Evolutionary conservation across 495 filamentous ascomycete genomes (phyloP).

Genomic region (Podospora pseudocomata): DNA sequence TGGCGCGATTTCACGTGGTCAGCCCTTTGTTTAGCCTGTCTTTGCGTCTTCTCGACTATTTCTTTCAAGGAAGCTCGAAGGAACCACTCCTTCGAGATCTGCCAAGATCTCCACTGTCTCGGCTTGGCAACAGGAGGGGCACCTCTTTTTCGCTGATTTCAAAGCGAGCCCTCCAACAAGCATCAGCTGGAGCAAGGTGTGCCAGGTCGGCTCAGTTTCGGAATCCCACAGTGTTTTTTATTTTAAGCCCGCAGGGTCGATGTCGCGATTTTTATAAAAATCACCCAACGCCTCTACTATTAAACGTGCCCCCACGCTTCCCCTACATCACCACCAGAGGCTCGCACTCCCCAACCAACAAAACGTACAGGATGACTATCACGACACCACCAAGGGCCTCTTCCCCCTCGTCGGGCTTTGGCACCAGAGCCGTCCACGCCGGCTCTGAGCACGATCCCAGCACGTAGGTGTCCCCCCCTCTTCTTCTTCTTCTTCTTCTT

Average conservation of each 20-base stretch:
- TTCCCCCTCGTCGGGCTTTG: constrained; percentile 61
- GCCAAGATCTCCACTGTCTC: neutral
- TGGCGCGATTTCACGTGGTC: neutral
- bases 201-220: neutral
- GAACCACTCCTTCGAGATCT: neutral
- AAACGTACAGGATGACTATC: constrained; percentile 22
- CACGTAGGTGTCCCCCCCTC: constrained; percentile 42
- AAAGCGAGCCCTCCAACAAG: neutral
- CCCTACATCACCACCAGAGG: neutral
- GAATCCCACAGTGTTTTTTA: neutral
- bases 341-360: neutral
- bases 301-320: neutral
- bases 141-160: neutral
- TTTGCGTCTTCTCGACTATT: neutral
- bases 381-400: constrained; percentile 42
- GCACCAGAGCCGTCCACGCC: constrained; percentile 90
- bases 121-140: neutral
- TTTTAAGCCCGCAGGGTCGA: neutral
- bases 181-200: neutral
- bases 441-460: constrained; percentile 83
- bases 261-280: neutral
- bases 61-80: neutral
- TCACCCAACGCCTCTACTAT: neutral
- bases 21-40: neutral
- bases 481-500: no score